Percentiles rank a stretch among this genome's conserved stretches.
phyloP scores from a whole-genome alignment of 1,284 basidiomycete genomes.

The Apiotrichum montevideense region DNA sequence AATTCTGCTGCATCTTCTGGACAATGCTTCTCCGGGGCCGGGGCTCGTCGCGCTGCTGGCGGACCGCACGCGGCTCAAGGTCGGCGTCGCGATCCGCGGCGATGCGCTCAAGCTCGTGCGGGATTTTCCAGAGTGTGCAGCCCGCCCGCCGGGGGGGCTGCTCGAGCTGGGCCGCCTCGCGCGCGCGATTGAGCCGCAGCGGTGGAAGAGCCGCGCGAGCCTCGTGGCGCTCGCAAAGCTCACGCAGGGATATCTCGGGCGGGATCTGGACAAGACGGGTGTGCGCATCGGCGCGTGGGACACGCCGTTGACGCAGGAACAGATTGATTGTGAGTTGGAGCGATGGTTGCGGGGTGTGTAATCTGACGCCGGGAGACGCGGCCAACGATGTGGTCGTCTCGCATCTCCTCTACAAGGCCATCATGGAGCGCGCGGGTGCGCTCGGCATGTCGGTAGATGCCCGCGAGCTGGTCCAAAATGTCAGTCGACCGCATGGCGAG shows the following conservation, averaged over 20 bases:
- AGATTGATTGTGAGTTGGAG: constrained; percentile 40
- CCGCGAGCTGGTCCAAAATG: background rate
- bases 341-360: background rate
- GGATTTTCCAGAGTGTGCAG: constrained; percentile 30
- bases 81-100: constrained; percentile 42
- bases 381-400: constrained; percentile 47
- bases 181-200: constrained; percentile 32
- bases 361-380: constrained; percentile 38
- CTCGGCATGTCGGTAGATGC: background rate
- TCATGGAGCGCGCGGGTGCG: background rate
- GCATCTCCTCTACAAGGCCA: constrained; percentile 29
- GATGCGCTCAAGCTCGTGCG: constrained; percentile 44
- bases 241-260: constrained; percentile 31
- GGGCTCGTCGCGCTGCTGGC: constrained; percentile 34
- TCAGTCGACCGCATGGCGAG: too few relatives aligned
- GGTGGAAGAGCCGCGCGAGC: constrained; percentile 20
- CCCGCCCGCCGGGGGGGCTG: constrained; percentile 16
- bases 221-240: constrained; percentile 43
- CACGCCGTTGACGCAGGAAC: constrained; percentile 22
- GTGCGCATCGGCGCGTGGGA: constrained; percentile 43
- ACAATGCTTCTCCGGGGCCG: background rate
- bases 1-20: constrained; percentile 41
- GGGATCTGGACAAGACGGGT: constrained; percentile 33
- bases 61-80: constrained; percentile 35
- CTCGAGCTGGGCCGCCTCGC: constrained; percentile 44